A percentile compares a stretch with the other conserved stretches of the same genome.
Evolutionary conservation across 1,284 basidiomycete genomes (phyloP).

Genomic region (Sporisorium scitamineum): DNA sequence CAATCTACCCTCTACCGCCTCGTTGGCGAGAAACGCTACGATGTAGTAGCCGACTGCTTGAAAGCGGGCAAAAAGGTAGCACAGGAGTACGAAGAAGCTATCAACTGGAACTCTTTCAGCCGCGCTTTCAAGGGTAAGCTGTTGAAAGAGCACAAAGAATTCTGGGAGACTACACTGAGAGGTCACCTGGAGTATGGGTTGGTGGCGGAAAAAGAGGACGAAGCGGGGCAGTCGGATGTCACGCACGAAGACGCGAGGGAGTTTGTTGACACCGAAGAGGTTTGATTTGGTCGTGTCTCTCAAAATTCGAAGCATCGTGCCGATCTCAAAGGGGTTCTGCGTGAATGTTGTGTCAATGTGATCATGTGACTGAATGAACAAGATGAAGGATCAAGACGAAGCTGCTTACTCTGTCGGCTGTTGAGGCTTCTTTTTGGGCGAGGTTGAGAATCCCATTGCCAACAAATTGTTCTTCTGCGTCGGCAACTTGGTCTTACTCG

Average conservation of each 20-base stretch:
- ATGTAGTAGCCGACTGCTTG: slow-evolving; percentile 18
- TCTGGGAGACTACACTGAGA: slow-evolving; percentile 35
- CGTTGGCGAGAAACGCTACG: slow-evolving; percentile 29
- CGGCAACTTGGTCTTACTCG: slow-evolving; percentile 22
- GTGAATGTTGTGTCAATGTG: background rate
- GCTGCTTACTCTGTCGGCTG: background rate
- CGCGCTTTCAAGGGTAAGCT: slow-evolving; percentile 31
- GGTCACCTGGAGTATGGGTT: slow-evolving; percentile 33
- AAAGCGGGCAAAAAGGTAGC: slow-evolving; percentile 34
- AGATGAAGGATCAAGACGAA: background rate
- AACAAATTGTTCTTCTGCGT: slow-evolving; percentile 42
- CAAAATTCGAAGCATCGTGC: background rate
- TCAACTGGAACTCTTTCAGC: slow-evolving; percentile 44
- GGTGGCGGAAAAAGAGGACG: slow-evolving; percentile 45
- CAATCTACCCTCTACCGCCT: slow-evolving; percentile 39
- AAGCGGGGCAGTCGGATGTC: slow-evolving; percentile 46
- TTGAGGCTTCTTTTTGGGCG: slow-evolving; percentile 25
- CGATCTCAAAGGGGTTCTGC: background rate
- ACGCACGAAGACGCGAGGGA: slow-evolving; percentile 32
- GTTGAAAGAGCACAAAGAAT: slow-evolving; percentile 24
- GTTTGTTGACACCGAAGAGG: slow-evolving; percentile 43
- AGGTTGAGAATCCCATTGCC: slow-evolving; percentile 43
- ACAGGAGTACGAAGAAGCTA: slow-evolving; percentile 50
- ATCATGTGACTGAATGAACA: background rate
- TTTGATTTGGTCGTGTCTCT: slow-evolving; percentile 7